These are phyloP conservation scores for Cardamine occulta DNA, from an alignment of 345 rosid genomes.

Conservation along the genomic window DNA sequence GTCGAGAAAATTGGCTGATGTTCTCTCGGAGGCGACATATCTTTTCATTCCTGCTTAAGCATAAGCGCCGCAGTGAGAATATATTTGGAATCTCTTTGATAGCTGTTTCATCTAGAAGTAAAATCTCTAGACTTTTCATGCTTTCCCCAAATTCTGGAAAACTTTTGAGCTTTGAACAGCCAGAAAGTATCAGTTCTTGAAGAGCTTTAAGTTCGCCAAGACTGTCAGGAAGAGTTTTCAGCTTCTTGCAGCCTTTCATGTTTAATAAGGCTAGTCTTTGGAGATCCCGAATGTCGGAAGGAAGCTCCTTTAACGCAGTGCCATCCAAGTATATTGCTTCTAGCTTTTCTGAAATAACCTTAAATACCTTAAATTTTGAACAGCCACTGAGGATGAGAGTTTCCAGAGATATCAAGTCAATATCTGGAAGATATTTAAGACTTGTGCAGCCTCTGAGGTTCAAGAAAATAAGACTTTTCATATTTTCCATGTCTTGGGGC, in stretches of 20 bases:
- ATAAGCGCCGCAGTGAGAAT: slow-evolving; percentile 12
- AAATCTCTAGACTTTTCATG: slow-evolving; percentile 8
- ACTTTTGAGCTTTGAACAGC: slow-evolving; percentile 26
- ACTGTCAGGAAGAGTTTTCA: slow-evolving; percentile 19
- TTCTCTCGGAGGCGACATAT: not conserved
- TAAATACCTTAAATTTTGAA: slow-evolving; percentile 8
- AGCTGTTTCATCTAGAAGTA: slow-evolving; percentile 26
- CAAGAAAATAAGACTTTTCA: slow-evolving; percentile 24
- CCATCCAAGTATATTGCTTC: slow-evolving; percentile 25
- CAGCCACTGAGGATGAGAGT: slow-evolving; percentile 36
- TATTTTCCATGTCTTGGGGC: not conserved
- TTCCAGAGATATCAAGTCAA: not conserved
- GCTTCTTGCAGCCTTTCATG: slow-evolving; percentile 34
- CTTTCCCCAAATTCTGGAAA: not conserved
- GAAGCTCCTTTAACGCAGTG: slow-evolving; percentile 32
- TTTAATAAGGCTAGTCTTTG: slow-evolving; percentile 18
- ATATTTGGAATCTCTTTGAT: not conserved
- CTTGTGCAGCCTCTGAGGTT: slow-evolving; percentile 30
- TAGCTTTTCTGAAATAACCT: slow-evolving; percentile 19
- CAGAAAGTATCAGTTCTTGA: slow-evolving; percentile 20
- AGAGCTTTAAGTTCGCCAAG: slow-evolving; percentile 8
- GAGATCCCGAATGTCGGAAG: not conserved
- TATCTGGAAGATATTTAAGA: slow-evolving; percentile 18
- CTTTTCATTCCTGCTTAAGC: slow-evolving; percentile 26
- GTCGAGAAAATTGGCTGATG: not conserved